Percentiles rank a stretch among this genome's conserved stretches.
These are phyloP conservation scores for Cyathus striatus DNA, from an alignment of 768 basidiomycete genomes.

Conservation along the genomic window DNA sequence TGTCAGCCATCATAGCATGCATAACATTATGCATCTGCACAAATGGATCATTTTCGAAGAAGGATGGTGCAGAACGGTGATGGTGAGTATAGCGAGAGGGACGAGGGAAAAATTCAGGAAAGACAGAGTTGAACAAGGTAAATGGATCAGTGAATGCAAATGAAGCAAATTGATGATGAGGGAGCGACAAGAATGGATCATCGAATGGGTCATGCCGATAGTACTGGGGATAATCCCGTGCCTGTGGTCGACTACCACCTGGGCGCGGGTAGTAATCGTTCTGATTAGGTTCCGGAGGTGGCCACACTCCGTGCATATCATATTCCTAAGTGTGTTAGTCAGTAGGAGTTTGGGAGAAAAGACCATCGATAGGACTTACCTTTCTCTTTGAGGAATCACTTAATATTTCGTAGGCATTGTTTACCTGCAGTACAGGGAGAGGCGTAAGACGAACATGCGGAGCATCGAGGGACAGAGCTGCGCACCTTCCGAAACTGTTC, in stretches of 20 bases:
- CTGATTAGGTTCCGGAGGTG: conserved; percentile 44
- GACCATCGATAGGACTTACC: conserved; percentile 22
- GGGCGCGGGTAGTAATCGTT: conserved; percentile 15
- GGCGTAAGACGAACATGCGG: not conserved
- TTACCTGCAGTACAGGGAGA: conserved; percentile 39
- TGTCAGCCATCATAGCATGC: conserved; percentile 14
- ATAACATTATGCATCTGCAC: conserved; percentile 26
- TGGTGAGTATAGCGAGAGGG: conserved; percentile 21
- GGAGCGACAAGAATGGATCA: conserved; percentile 35
- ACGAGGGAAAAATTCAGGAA: conserved; percentile 37
- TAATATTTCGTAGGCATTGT: conserved; percentile 76
- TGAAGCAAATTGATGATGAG: conserved; percentile 19
- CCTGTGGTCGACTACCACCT: conserved; percentile 16
- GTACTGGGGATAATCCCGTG: conserved; percentile 13
- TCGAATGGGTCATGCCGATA: conserved; percentile 25
- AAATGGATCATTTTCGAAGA: conserved; percentile 23
- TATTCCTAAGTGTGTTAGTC: conserved; percentile 41
- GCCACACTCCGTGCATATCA: conserved; percentile 71
- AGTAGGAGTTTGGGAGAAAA: conserved; percentile 1
- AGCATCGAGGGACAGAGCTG: too few relatives aligned
- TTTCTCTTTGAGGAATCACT: conserved; percentile 55
- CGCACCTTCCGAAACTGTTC: conserved; percentile 45
- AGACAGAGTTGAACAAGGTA: conserved; percentile 66
- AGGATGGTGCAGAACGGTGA: conserved; percentile 15
- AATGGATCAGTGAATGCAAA: conserved; percentile 73